Evolutionary conservation across 805 yeast species (phyloP), one percentile per base, ranked within the genome.

Genomic region (Cyberlindnera amylophila): DNA sequence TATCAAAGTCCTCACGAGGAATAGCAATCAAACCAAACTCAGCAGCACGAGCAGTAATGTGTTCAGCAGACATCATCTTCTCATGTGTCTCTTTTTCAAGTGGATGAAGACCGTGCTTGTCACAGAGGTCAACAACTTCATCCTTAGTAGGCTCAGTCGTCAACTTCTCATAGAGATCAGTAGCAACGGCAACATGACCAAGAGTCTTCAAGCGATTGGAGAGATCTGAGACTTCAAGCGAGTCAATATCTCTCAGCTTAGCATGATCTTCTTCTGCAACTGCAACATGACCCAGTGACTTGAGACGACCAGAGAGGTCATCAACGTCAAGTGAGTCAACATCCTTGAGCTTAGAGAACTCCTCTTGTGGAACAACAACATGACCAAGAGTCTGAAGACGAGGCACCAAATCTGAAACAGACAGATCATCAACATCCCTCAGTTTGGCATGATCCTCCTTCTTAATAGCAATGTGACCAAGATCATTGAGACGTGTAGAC

Each of bases 1-100:
- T 15, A 26, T 54, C 46, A 17, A 51, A 47, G 36, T 64, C 65
- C 4, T 52, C 55, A n/a, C 46, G 38, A 12, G 54, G 38, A 34
- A 52, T 27, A 17, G 45, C 34, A 12, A 42, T 41, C 34, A 36
- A 14, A 0, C 45, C 50, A 21, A 44, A 35, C 16, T 42, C 41
- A 9, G 39, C 31, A 14, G 49, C 46, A 28, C 45, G 42, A 2
- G 28, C 28, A 2, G 40, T 23, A 11, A 47, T 15, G 31, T 44
- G 34, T 4, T 38, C 41, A 15, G 38, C 38, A 2, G 54, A 44
- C 7, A 34, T 39, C 35, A 52, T 32, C 21, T 31, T 21, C 12
- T 52, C 51, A 29, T 26, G 37, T 6, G 37, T 23, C 1, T 34
- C 41, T 18, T 38, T 35, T n/a, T 39, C 45, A 17, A 52, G 4